Percentiles rank a stretch among this genome's conserved stretches.
Conservation (phyloP, 768 basidiomycete genomes). For the Xanthoconium purpureum region DNA sequence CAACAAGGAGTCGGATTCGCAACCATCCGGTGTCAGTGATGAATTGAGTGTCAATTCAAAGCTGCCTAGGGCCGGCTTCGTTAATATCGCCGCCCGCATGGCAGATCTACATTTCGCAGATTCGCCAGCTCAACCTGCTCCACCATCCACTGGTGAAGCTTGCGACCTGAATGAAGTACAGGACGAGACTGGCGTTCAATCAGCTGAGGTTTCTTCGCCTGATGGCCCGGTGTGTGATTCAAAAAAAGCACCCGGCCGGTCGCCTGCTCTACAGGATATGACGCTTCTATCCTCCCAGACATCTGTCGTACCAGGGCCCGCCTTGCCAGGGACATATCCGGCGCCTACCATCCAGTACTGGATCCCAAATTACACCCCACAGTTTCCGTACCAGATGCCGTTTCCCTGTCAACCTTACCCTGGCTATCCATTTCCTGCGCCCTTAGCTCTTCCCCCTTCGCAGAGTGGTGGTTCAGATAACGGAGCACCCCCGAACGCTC, state of each 20-base stretch:
- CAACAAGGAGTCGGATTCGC: slow-evolving; percentile 40
- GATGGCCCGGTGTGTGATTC: slow-evolving; percentile 2
- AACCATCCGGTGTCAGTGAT: slow-evolving; percentile 10
- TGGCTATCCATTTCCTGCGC: slow-evolving; percentile 40
- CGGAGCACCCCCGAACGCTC: slow-evolving; percentile 29
- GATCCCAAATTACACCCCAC: slow-evolving; percentile 51
- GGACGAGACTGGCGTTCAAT: background rate
- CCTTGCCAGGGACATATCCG: slow-evolving; percentile 34
- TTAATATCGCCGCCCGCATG: slow-evolving; percentile 10
- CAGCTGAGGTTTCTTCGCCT: background rate
- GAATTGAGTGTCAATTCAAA: slow-evolving; percentile 12
- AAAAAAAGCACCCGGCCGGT: slow-evolving; percentile 1
- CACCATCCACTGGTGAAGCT: slow-evolving; percentile 2
- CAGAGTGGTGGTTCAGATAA: slow-evolving; percentile 38
- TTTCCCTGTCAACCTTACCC: slow-evolving; percentile 45
- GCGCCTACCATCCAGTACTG: slow-evolving; percentile 48
- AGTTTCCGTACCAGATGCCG: slow-evolving; percentile 50
- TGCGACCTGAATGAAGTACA: slow-evolving; percentile 20
- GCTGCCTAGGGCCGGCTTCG: slow-evolving; percentile 4
- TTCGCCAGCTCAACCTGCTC: background rate
- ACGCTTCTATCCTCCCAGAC: slow-evolving; percentile 21
- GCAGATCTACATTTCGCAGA: slow-evolving; percentile 9
- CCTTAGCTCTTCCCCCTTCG: slow-evolving; percentile 23
- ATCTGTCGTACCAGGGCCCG: slow-evolving; percentile 24
- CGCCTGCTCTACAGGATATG: slow-evolving; percentile 1